Percentiles rank a stretch among this genome's conserved stretches.
Conservation (phyloP, 1,284 basidiomycete genomes). For the Puccinia brachypodii region DNA sequence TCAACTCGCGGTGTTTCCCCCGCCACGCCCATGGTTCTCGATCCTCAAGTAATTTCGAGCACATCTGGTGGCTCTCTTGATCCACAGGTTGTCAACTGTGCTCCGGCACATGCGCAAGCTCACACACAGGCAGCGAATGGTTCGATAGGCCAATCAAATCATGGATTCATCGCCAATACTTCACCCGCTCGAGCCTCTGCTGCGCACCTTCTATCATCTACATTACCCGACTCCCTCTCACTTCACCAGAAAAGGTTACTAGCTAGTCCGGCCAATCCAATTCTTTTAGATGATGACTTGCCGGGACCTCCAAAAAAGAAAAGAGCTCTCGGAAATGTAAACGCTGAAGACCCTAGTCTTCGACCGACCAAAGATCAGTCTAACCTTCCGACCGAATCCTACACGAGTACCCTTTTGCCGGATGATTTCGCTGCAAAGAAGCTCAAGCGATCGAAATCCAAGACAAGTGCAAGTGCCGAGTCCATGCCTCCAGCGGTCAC, state of each 20-base stretch:
- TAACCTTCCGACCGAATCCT: background rate
- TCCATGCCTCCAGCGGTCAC: conserved; percentile 19
- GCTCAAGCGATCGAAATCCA: conserved; percentile 26
- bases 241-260: conserved; percentile 18
- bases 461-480: conserved; percentile 23
- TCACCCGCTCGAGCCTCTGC: background rate
- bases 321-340: conserved; percentile 21
- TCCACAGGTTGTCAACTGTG: conserved; percentile 5
- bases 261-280: conserved; percentile 8
- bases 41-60: conserved; percentile 32
- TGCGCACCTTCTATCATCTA: conserved; percentile 2
- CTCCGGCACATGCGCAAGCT: background rate
- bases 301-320: conserved; percentile 32
- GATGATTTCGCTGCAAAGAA: conserved; percentile 35
- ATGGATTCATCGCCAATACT: background rate
- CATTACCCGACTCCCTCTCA: background rate
- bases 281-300: conserved; percentile 5
- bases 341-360: background rate
- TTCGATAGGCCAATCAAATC: background rate
- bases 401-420: background rate
- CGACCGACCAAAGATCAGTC: background rate
- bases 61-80: conserved; percentile 11
- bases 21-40: conserved; percentile 6
- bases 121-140: background rate
- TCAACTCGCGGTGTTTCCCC: conserved; percentile 9